These are phyloP conservation scores for Rhizopus microsporus DNA, from an alignment of 371 early-diverging fungal genomes.

Conservation along the genomic window DNA sequence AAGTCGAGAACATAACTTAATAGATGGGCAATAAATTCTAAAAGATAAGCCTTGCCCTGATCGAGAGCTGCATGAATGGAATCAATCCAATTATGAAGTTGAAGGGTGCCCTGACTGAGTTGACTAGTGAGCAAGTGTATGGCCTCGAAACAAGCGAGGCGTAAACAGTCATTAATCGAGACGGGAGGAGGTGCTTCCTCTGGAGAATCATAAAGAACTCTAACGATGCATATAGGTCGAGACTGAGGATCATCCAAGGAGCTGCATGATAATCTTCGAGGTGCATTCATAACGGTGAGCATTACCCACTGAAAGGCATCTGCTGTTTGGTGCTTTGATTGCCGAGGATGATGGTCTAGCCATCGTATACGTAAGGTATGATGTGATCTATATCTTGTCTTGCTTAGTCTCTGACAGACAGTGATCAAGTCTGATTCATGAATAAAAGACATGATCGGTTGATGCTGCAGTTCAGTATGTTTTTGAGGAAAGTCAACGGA, in stretches of 20 bases:
- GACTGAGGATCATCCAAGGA: slow-evolving; percentile 18
- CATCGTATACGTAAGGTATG: slow-evolving; percentile 34
- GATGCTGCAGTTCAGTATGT: slow-evolving; percentile 24
- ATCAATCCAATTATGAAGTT: slow-evolving; percentile 3
- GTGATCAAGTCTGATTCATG: slow-evolving; percentile 36
- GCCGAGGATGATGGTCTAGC: slow-evolving; percentile 12
- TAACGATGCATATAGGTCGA: slow-evolving; percentile 23
- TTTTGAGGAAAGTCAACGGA: slow-evolving; percentile 22
- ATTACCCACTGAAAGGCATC: slow-evolving; percentile 22
- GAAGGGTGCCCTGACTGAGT: background rate
- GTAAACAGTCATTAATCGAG: too few relatives aligned
- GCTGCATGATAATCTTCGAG: slow-evolving; percentile 13
- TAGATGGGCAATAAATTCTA: slow-evolving; percentile 18
- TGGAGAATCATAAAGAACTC: slow-evolving; percentile 1
- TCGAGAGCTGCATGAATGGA: slow-evolving; percentile 18
- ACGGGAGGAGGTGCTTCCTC: background rate
- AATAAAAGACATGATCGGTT: slow-evolving; percentile 45
- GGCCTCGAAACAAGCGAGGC: background rate
- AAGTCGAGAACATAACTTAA: slow-evolving; percentile 10
- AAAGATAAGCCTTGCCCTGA: slow-evolving; percentile 19
- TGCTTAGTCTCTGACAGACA: slow-evolving; percentile 28
- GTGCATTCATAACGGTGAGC: slow-evolving; percentile 26
- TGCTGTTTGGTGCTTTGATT: slow-evolving; percentile 2
- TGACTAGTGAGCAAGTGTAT: background rate
- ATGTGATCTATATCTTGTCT: slow-evolving; percentile 11